phyloP scores from a whole-genome alignment of 1,284 basidiomycete species.

The Cystobasidium pallidum region DNA sequence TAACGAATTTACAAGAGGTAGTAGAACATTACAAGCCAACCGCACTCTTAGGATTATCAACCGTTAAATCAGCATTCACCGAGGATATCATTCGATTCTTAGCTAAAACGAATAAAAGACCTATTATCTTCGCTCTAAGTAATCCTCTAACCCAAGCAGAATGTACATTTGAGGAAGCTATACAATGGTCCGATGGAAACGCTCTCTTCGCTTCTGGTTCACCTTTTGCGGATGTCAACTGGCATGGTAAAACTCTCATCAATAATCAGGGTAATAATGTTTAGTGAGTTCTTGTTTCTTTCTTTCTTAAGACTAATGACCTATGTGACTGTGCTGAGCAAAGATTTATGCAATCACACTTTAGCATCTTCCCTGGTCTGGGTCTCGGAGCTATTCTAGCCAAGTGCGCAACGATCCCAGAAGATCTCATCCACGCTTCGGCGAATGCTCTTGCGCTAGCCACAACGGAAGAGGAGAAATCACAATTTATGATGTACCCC shows the following conservation, averaged over 20 bases:
- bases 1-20: constrained; percentile 76
- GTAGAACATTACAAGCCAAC: constrained; percentile 86
- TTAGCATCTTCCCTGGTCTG: constrained; percentile 63
- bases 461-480: constrained; percentile 61
- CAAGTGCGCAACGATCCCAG: constrained; percentile 62
- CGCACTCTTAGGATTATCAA: constrained; percentile 86
- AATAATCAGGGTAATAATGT: constrained; percentile 85
- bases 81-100: constrained; percentile 75
- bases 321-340: no score
- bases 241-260: constrained; percentile 61
- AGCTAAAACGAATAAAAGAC: constrained; percentile 79
- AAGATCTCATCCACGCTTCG: constrained; percentile 60
- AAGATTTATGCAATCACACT: no score
- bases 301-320: no score
- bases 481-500: constrained; percentile 50
- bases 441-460: constrained; percentile 74
- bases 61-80: constrained; percentile 80
- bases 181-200: constrained; percentile 70
- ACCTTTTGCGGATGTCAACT: constrained; percentile 74
- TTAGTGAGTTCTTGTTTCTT: constrained; percentile 55
- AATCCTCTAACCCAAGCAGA: constrained; percentile 74
- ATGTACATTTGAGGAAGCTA: constrained; percentile 74
- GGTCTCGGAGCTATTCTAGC: constrained; percentile 77
- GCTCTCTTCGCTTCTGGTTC: constrained; percentile 87
- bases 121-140: constrained; percentile 95